Percentiles rank a stretch among this genome's conserved stretches.
Evolutionary conservation across 1,284 basidiomycete species (phyloP).

Genomic region (Malassezia psittaci): DNA sequence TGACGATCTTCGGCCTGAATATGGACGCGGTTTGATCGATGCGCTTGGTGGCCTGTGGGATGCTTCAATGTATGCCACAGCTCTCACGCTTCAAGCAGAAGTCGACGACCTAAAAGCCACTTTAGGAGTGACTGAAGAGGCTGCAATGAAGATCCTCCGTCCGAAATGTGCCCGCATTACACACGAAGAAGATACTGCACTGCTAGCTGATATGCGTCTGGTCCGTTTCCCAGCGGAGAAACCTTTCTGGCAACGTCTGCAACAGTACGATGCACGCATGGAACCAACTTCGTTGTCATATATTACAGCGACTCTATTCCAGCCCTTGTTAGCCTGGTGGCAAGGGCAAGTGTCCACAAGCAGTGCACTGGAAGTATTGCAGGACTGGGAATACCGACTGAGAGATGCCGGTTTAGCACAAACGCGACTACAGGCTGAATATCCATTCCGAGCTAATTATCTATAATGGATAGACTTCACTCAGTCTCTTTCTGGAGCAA

Average conservation of each 20-base stretch:
- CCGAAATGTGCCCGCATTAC: conserved; percentile 20
- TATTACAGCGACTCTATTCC: background rate
- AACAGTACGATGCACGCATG: conserved; percentile 25
- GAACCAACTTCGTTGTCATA: conserved; percentile 3
- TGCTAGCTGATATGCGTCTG: conserved; percentile 29
- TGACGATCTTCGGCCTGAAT: conserved; percentile 17
- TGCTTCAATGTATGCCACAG: conserved; percentile 43
- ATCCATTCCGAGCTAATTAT: conserved; percentile 3
- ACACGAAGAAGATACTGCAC: conserved; percentile 17
- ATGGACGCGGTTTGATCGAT: conserved; percentile 48
- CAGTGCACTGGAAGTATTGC: background rate
- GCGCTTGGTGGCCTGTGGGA: conserved; percentile 49
- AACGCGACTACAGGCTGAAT: conserved; percentile 1
- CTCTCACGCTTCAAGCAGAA: conserved; percentile 23
- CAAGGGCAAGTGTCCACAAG: background rate
- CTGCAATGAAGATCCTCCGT: conserved; percentile 23
- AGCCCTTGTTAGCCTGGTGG: background rate
- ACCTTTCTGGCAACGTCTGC: conserved; percentile 28
- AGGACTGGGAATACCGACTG: background rate
- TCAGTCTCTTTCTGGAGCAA: conserved; percentile 4
- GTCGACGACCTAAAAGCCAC: conserved; percentile 20
- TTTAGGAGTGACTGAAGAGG: conserved; percentile 26
- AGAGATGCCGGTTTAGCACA: background rate
- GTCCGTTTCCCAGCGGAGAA: conserved; percentile 33
- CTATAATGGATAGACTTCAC: background rate